Conservation (phyloP, 306 rosid species). For the Citrullus mucosospermus region DNA sequence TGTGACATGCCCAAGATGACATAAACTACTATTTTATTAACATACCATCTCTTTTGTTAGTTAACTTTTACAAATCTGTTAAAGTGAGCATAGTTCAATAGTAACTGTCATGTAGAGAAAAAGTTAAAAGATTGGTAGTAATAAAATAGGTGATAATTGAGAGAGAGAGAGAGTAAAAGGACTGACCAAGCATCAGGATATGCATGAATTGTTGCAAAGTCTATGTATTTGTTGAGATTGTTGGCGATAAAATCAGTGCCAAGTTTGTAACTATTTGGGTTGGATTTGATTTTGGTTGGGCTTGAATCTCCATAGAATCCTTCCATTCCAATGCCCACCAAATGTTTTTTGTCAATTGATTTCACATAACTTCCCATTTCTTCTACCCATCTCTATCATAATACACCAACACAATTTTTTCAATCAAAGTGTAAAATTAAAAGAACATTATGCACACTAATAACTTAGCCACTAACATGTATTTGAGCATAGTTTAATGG, state of each 20-base stretch:
- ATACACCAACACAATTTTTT: not conserved
- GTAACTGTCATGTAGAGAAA: too few species aligned
- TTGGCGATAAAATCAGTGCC: slow-evolving; percentile 41
- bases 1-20: too few species aligned
- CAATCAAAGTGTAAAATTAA: too few species aligned
- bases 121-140: too few species aligned
- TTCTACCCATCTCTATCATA: slow-evolving; percentile 41
- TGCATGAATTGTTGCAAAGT: slow-evolving; percentile 46
- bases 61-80: too few species aligned
- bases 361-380: slow-evolving; percentile 48
- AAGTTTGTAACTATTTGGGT: slow-evolving; percentile 31
- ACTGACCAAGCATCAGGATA: slow-evolving; percentile 42
- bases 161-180: not conserved
- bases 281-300: slow-evolving; percentile 31
- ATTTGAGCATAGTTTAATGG: too few species aligned
- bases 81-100: too few species aligned
- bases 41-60: too few species aligned
- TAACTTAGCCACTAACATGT: too few species aligned
- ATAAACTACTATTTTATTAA: too few species aligned
- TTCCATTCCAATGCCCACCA: slow-evolving; percentile 52
- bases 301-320: slow-evolving; percentile 52
- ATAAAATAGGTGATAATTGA: too few species aligned
- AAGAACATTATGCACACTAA: too few species aligned
- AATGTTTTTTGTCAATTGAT: slow-evolving; percentile 34
- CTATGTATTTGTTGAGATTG: slow-evolving; percentile 29